A percentile compares a stretch with the other conserved stretches of the same genome.
phyloP scores from a whole-genome alignment of 2,329 filamentous ascomycete species.

The Cytospora chrysosperma region DNA sequence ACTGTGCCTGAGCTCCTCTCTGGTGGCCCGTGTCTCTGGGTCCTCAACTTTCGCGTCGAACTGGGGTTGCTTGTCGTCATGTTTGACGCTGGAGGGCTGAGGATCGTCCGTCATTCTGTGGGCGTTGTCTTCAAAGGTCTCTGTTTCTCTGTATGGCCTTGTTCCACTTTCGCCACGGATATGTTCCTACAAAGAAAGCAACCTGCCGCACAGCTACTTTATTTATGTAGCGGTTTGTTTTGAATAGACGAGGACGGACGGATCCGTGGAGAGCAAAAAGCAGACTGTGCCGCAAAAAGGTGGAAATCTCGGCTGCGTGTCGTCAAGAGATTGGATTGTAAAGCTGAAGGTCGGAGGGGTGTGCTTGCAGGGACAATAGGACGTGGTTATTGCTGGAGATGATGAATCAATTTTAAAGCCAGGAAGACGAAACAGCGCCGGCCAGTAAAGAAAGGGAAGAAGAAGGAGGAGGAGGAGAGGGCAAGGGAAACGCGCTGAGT shows the following conservation, averaged over 20 bases:
- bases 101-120: slow-evolving; percentile 20
- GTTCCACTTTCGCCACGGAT: not conserved
- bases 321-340: slow-evolving; percentile 3
- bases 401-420: slow-evolving; percentile 2
- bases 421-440: not conserved
- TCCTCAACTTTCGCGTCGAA: slow-evolving; percentile 51
- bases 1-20: slow-evolving; percentile 64
- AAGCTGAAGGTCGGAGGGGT: slow-evolving; percentile 8
- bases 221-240: not conserved
- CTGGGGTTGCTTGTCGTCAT: slow-evolving; percentile 31
- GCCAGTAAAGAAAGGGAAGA: not conserved
- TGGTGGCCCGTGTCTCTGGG: slow-evolving; percentile 61
- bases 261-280: not conserved
- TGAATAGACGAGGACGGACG: slow-evolving; percentile 2
- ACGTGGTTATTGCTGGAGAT: slow-evolving; percentile 12
- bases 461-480: not conserved
- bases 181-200: slow-evolving; percentile 6
- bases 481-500: not conserved
- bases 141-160: not conserved
- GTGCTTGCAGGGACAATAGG: slow-evolving; percentile 1
- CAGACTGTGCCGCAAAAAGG: not conserved
- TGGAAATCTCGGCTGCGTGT: slow-evolving; percentile 13
- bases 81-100: slow-evolving; percentile 31
- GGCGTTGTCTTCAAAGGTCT: slow-evolving; percentile 6
- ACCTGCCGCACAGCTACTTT: not conserved